A percentile compares a stretch with the other conserved stretches of the same genome.
These are phyloP conservation scores for Dentipellis sp. DNA, from an alignment of 768 basidiomycete genomes.

Conservation along the genomic window DNA sequence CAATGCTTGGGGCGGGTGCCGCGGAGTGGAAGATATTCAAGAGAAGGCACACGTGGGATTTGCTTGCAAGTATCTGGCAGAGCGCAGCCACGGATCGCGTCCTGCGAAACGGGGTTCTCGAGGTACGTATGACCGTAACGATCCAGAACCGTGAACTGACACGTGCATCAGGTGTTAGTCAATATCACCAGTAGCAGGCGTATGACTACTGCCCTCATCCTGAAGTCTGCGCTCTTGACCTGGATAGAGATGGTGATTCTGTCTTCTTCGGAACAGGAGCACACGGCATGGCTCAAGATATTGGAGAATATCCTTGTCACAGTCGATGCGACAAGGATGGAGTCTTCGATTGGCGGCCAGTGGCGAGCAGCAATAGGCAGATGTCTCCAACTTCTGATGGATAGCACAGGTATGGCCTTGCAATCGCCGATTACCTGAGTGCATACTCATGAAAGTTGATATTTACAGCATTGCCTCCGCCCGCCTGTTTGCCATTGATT, in stretches of 20 bases:
- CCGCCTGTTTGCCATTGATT: background rate
- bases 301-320: conserved; percentile 53
- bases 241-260: conserved; percentile 79
- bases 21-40: conserved; percentile 79
- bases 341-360: conserved; percentile 43
- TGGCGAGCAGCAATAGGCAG: conserved; percentile 51
- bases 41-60: conserved; percentile 81
- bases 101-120: conserved; percentile 52
- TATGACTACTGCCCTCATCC: conserved; percentile 61
- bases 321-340: conserved; percentile 41
- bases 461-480: background rate
- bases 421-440: background rate
- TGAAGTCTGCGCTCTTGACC: conserved; percentile 60
- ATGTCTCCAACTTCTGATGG: conserved; percentile 37
- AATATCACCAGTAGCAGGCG: conserved; percentile 63
- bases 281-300: conserved; percentile 55
- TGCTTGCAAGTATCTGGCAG: conserved; percentile 76
- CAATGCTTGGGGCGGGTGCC: conserved; percentile 45
- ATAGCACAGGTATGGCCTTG: conserved; percentile 14
- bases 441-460: background rate
- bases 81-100: conserved; percentile 43
- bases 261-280: conserved; percentile 25
- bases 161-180: conserved; percentile 48
- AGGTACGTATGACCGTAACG: conserved; percentile 35
- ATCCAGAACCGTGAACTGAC: background rate